Conservation (phyloP, 306 rosid species). For the Cajanus cajan region DNA sequence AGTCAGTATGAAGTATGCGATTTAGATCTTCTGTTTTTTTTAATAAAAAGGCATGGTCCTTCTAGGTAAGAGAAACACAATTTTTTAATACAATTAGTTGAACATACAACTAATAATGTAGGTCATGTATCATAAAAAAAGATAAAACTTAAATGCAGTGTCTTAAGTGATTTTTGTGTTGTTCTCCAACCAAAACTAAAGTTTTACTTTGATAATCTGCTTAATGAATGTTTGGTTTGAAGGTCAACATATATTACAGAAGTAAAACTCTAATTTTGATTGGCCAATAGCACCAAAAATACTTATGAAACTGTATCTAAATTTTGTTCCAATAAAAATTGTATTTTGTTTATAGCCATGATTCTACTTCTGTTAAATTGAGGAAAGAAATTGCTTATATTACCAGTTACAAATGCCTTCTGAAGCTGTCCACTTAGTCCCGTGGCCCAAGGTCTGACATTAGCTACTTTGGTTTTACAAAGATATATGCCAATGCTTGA, state of each 20-base stretch:
- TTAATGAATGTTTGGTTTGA: too few relatives aligned
- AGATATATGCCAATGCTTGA: conserved; percentile 44
- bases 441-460: conserved; percentile 82
- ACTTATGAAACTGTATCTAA: neutral
- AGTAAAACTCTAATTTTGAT: neutral
- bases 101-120: neutral
- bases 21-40: neutral
- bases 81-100: neutral
- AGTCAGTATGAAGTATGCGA: neutral
- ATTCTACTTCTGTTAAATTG: neutral
- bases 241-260: too few relatives aligned
- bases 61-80: neutral
- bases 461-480: conserved; percentile 51
- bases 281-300: neutral
- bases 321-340: neutral
- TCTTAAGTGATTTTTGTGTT: neutral
- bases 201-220: neutral
- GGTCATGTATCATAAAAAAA: neutral
- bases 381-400: conserved; percentile 3
- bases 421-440: conserved; percentile 98
- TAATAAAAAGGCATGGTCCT: neutral
- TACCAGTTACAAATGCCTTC: conserved; percentile 92
- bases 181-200: neutral
- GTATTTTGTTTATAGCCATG: neutral
- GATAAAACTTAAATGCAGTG: neutral